Percentiles rank a stretch among this genome's conserved stretches.
These are phyloP conservation scores for Trametes punicea DNA, from an alignment of 768 basidiomycete genomes.

Conservation along the genomic window DNA sequence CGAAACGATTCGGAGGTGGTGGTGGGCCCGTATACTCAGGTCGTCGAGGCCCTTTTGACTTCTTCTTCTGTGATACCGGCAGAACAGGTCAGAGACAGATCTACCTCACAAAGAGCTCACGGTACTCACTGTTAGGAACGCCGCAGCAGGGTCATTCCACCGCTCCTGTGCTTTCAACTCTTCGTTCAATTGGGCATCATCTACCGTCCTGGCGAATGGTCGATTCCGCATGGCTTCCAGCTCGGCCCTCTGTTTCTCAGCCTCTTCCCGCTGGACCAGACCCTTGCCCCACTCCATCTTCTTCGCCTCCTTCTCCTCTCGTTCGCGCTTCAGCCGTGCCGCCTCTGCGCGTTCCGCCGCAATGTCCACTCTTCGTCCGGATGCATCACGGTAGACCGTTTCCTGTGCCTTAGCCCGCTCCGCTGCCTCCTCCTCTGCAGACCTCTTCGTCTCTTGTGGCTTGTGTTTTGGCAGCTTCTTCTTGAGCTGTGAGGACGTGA, in stretches of 20 bases:
- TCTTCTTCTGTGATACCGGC: constrained; percentile 57
- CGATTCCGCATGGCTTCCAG: constrained; percentile 63
- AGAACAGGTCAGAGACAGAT: neutral
- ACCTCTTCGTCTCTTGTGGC: constrained; percentile 30
- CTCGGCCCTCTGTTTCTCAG: constrained; percentile 60
- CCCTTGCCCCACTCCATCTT: constrained; percentile 99
- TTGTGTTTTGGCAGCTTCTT: constrained; percentile 49
- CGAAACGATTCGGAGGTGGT: constrained; percentile 92
- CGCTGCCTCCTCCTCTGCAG: constrained; percentile 43
- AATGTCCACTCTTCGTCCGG: constrained; percentile 85
- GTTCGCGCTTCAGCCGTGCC: constrained; percentile 71
- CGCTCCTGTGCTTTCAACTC: constrained; percentile 75
- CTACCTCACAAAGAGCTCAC: neutral
- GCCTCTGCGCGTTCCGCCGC: constrained; percentile 85
- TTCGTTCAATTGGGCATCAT: constrained; percentile 85
- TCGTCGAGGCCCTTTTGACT: constrained; percentile 66
- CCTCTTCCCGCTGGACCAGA: constrained; percentile 80
- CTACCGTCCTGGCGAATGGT: constrained; percentile 73
- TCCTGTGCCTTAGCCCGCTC: constrained; percentile 70
- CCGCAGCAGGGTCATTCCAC: constrained; percentile 98
- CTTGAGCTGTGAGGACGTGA: constrained; percentile 73
- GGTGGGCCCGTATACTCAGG: constrained; percentile 87
- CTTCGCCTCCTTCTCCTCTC: constrained; percentile 79
- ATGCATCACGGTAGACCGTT: constrained; percentile 91
- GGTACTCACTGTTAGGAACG: constrained; percentile 77